Conservation (phyloP, 768 basidiomycete species). For the Naganishia onofrii region DNA sequence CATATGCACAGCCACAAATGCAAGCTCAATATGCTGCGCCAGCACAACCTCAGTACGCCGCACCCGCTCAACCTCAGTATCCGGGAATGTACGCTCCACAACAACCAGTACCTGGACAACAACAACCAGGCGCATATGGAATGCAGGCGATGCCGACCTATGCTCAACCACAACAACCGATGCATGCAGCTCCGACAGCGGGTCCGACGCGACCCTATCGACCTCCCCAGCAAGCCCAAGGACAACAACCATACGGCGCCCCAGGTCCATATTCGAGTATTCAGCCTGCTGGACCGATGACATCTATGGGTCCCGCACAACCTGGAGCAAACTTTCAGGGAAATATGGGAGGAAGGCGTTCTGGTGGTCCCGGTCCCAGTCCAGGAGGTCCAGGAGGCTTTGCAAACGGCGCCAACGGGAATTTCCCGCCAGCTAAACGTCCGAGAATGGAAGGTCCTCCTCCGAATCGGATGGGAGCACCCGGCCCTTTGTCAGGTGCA, state of each 20-base stretch:
- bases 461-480: slow-evolving; percentile 7
- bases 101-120: slow-evolving; percentile 3
- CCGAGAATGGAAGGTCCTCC: slow-evolving; percentile 78
- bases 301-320: slow-evolving; percentile 14
- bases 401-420: slow-evolving; percentile 9
- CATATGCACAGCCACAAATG: neutral
- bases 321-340: slow-evolving; percentile 12
- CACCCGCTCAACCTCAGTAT: slow-evolving; percentile 9
- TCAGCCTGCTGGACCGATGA: slow-evolving; percentile 15
- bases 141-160: slow-evolving; percentile 9
- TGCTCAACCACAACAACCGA: slow-evolving; percentile 17
- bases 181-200: neutral
- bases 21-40: neutral
- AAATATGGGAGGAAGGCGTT: slow-evolving; percentile 16
- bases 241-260: slow-evolving; percentile 6
- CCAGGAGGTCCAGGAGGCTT: slow-evolving; percentile 3
- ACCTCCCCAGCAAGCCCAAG: slow-evolving; percentile 1
- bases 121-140: slow-evolving; percentile 13
- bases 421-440: slow-evolving; percentile 79
- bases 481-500: slow-evolving; percentile 20
- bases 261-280: slow-evolving; percentile 8
- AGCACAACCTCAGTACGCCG: slow-evolving; percentile 1
- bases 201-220: slow-evolving; percentile 20
- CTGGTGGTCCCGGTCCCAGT: slow-evolving; percentile 8
- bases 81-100: slow-evolving; percentile 15